These are phyloP conservation scores for Chiua virens DNA, from an alignment of 768 basidiomycete genomes.

Conservation along the genomic window DNA sequence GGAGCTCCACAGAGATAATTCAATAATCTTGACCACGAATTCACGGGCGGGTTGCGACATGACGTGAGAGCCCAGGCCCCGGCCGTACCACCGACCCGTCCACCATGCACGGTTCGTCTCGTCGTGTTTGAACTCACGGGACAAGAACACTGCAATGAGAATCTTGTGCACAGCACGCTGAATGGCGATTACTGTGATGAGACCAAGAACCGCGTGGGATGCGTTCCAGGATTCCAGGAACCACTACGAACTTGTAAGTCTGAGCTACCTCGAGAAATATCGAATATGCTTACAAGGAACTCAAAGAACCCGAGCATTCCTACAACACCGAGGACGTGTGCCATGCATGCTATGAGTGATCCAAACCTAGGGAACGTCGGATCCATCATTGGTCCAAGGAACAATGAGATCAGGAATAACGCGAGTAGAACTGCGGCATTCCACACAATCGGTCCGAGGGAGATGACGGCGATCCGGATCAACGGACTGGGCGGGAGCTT, in stretches of 20 bases:
- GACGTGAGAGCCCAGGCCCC: constrained; percentile 84
- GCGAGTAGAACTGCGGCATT: constrained; percentile 85
- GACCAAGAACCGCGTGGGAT: constrained; percentile 89
- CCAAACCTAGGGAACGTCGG: constrained; percentile 86
- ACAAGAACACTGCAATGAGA: constrained; percentile 89
- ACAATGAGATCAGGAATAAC: constrained; percentile 88
- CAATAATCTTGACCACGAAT: constrained; percentile 97
- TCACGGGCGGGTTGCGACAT: constrained; percentile 99
- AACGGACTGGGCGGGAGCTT: constrained; percentile 76
- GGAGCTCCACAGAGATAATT: constrained; percentile 92
- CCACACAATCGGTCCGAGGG: constrained; percentile 94
- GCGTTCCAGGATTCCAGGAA: constrained; percentile 91
- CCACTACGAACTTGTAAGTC: constrained; percentile 60
- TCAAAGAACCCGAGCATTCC: constrained; percentile 96
- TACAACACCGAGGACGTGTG: constrained; percentile 76
- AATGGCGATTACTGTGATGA: constrained; percentile 88
- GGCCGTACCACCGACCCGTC: constrained; percentile 97
- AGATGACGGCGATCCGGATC: constrained; percentile 89
- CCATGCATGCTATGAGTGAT: constrained; percentile 87
- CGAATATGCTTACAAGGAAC: constrained; percentile 67
- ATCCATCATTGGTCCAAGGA: constrained; percentile 90
- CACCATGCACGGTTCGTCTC: constrained; percentile 99
- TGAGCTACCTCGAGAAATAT: background rate
- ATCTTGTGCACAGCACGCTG: constrained; percentile 94
- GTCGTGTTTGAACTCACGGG: constrained; percentile 99